Evolutionary conservation across 2,329 filamentous ascomycete genomes (phyloP).

Genomic region (Monilinia laxa): DNA sequence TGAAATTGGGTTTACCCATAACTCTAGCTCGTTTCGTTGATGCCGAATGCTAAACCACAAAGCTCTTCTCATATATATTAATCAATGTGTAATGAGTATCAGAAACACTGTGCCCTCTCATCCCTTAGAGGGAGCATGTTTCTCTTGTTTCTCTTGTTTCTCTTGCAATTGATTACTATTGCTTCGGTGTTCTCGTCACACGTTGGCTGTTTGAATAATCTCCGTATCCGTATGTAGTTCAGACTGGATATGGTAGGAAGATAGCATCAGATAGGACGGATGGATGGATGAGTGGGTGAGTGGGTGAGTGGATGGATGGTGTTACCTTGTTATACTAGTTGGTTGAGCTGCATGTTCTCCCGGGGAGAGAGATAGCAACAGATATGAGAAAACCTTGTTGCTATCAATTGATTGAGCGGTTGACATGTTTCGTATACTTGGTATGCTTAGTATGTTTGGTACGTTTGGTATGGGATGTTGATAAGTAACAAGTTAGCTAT

Average conservation of each 20-base stretch:
- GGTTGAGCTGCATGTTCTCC: too few relatives aligned
- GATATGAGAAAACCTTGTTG: too few relatives aligned
- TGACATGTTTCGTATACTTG: too few relatives aligned
- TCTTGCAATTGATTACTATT: neutral
- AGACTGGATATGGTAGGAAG: neutral
- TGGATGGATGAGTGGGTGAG: too few relatives aligned
- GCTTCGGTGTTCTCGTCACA: conserved; percentile 11
- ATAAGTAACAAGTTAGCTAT: too few relatives aligned
- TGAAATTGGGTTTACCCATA: neutral
- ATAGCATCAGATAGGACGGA: neutral
- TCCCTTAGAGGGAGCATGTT: neutral
- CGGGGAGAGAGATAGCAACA: too few relatives aligned
- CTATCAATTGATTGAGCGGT: too few relatives aligned
- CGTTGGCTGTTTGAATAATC: conserved; percentile 5
- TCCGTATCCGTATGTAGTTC: neutral
- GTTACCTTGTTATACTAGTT: too few relatives aligned
- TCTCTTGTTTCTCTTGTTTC: too few relatives aligned
- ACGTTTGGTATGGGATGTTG: too few relatives aligned
- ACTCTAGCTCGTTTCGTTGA: neutral
- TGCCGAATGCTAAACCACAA: neutral
- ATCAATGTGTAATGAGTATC: neutral
- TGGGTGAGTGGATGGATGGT: too few relatives aligned
- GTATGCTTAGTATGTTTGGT: too few relatives aligned
- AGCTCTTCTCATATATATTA: neutral
- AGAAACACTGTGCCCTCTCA: neutral